Percentiles rank a stretch among this genome's conserved stretches.
Conservation (phyloP, 495 filamentous ascomycete species). For the Sporormia fimetaria region DNA sequence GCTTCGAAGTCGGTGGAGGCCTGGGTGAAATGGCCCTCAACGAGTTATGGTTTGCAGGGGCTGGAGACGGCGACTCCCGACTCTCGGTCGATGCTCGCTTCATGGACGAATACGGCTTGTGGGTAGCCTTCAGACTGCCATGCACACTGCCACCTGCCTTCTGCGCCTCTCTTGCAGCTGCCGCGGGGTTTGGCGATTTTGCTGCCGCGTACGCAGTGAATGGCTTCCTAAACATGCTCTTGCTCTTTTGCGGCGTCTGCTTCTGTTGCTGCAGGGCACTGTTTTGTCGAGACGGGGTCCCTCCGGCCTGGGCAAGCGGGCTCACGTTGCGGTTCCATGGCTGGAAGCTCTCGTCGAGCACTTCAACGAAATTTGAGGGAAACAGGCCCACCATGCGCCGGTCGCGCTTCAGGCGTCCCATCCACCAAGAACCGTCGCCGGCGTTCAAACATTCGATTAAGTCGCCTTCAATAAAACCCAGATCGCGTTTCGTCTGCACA, state of each 20-base stretch:
- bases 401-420: constrained; percentile 76
- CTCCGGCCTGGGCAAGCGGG: constrained; percentile 49
- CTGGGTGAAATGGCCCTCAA: constrained; percentile 21
- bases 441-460: constrained; percentile 96
- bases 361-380: constrained; percentile 92
- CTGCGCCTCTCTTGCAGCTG: constrained; percentile 31
- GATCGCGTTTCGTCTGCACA: constrained; percentile 83
- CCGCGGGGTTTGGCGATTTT: constrained; percentile 26
- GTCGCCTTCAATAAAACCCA: constrained; percentile 95
- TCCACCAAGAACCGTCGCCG: constrained; percentile 97
- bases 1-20: constrained; percentile 11
- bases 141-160: constrained; percentile 23
- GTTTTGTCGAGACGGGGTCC: constrained; percentile 37
- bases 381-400: constrained; percentile 81
- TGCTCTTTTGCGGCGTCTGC: constrained; percentile 45
- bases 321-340: constrained; percentile 68
- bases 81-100: constrained; percentile 30
- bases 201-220: constrained; percentile 52
- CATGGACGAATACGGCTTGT: constrained; percentile 36
- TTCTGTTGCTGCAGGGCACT: constrained; percentile 28
- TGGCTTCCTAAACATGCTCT: constrained; percentile 54
- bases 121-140: constrained; percentile 26
- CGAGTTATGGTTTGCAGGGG: background rate
- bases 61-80: constrained; percentile 11
- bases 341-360: constrained; percentile 72